Evolutionary conservation across 176 grass and related monocot genomes (phyloP).

Genomic region (Saccharum officinarum): DNA sequence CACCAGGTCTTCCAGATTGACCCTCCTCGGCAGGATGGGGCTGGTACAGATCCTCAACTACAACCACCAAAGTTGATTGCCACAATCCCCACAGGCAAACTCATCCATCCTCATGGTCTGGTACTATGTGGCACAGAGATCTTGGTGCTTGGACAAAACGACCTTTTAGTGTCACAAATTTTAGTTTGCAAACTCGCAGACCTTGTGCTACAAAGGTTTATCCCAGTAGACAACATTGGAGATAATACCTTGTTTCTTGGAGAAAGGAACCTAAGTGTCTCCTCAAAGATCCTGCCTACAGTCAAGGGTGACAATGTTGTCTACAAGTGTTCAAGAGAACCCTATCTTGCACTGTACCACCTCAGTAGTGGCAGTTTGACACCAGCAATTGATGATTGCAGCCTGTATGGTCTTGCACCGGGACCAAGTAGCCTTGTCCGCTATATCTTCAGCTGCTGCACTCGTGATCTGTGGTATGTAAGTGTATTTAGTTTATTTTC

Average conservation of each 20-base stretch:
- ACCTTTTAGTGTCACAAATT: not conserved
- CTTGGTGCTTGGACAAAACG: not conserved
- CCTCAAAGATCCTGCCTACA: not conserved
- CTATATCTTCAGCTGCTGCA: conserved; percentile 15
- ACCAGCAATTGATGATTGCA: conserved; percentile 21
- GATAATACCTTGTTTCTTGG: not conserved
- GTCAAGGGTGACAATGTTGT: conserved; percentile 19
- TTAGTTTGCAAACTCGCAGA: conserved; percentile 5
- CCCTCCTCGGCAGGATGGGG: not conserved
- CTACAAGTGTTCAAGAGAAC: not conserved
- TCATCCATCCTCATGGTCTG: not conserved
- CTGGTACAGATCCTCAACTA: not conserved
- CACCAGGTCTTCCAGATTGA: conserved; percentile 7
- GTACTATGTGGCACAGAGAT: conserved; percentile 3
- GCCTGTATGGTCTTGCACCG: not conserved
- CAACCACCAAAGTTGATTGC: conserved; percentile 2
- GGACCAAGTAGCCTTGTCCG: conserved; percentile 7
- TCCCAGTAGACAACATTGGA: not conserved
- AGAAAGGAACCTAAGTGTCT: conserved; percentile 10
- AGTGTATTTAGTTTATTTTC: not conserved
- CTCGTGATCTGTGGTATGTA: not conserved
- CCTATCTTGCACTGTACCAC: not conserved
- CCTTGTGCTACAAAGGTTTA: conserved; percentile 18
- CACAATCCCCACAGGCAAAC: not conserved
- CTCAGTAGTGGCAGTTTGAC: conserved; percentile 14